Percentiles rank a stretch among this genome's conserved stretches.
Conservation (phyloP, 352 stramenopile genomes). For the Globisporangium takayamanum region DNA sequence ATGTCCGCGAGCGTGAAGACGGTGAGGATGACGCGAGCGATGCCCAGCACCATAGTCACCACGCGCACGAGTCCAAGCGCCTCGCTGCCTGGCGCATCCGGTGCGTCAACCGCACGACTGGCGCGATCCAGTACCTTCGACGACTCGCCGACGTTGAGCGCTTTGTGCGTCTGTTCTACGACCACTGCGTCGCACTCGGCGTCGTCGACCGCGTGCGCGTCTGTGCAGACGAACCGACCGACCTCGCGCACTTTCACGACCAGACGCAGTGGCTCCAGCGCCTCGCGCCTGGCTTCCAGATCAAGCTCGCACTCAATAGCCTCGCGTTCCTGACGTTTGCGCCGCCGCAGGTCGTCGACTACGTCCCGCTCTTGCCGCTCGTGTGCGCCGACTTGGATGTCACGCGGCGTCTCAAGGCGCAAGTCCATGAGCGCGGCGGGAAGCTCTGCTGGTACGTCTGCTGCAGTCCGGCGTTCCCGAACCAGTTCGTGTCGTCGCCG, state of each 20-base stretch:
- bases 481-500: conserved; percentile 76
- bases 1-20: neutral
- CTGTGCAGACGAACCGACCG: conserved; percentile 62
- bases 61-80: conserved; percentile 15
- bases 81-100: conserved; percentile 70
- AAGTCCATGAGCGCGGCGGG: conserved; percentile 48
- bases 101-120: conserved; percentile 45
- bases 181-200: conserved; percentile 45
- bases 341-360: conserved; percentile 60
- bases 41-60: conserved; percentile 1
- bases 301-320: conserved; percentile 75
- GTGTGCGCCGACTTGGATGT: conserved; percentile 58
- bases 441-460: conserved; percentile 81
- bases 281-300: conserved; percentile 51
- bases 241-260: conserved; percentile 47
- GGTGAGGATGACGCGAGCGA: conserved; percentile 7
- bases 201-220: conserved; percentile 61
- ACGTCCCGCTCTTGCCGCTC: conserved; percentile 61
- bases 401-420: conserved; percentile 40
- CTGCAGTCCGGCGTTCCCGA: conserved; percentile 57
- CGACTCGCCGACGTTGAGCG: conserved; percentile 47
- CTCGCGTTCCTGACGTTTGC: conserved; percentile 62
- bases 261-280: conserved; percentile 62
- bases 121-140: conserved; percentile 53
- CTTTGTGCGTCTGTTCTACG: conserved; percentile 63